phyloP scores from a whole-genome alignment of 106 monocot genomes.

The Platanthera zijinensis region DNA sequence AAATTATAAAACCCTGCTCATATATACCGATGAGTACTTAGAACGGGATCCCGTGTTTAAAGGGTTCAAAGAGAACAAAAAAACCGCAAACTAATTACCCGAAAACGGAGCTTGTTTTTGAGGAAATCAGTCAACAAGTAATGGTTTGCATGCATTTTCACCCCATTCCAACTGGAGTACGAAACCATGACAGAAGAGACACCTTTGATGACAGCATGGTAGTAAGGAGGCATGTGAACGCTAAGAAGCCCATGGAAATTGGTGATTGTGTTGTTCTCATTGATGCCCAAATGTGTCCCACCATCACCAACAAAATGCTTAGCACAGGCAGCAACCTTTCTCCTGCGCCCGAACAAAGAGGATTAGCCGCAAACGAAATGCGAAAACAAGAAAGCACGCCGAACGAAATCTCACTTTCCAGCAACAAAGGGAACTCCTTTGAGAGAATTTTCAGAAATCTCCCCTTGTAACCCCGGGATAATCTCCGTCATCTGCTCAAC shows the following conservation, averaged over 20 bases:
- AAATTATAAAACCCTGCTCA: conserved; percentile 60
- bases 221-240: conserved; percentile 75
- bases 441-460: conserved; percentile 24
- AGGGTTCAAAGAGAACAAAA: not conserved
- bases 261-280: conserved; percentile 56
- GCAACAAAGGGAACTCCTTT: conserved; percentile 42
- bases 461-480: conserved; percentile 51
- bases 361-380: not conserved
- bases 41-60: not conserved
- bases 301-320: conserved; percentile 78
- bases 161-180: conserved; percentile 85
- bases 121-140: conserved; percentile 57
- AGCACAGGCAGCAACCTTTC: conserved; percentile 54
- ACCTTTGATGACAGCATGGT: conserved; percentile 49
- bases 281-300: conserved; percentile 47
- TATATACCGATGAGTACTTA: not conserved
- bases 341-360: conserved; percentile 13
- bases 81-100: conserved; percentile 26
- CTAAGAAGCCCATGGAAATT: conserved; percentile 35
- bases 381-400: not conserved
- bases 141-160: conserved; percentile 77
- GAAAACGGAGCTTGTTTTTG: conserved; percentile 57
- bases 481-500: conserved; percentile 49
- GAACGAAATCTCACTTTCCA: conserved; percentile 22
- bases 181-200: conserved; percentile 73